Base-by-base conservation (phyloP, 139 green algal genomes). In the Tetraselmis striata region DNA sequence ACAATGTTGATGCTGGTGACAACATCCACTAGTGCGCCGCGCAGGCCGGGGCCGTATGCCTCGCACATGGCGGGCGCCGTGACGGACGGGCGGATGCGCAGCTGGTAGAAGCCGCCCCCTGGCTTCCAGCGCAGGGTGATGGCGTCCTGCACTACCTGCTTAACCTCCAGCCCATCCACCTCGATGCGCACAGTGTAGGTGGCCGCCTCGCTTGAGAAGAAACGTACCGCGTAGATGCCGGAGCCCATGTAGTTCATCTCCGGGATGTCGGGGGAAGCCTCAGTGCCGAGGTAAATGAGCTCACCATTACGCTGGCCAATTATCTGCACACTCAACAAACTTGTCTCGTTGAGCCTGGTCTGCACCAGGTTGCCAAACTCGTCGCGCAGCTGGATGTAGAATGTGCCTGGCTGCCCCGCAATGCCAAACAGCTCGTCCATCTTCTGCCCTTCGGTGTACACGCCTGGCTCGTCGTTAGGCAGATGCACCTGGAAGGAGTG, bases 361-460 rank as follows among this genome's bases (percentile, higher is more conserved):
- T 80, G 31, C 29, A 80, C 77, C 77, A 80, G 31, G 29, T 80
- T 80, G 31, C 77, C 77, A 18, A 28, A 80, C 27, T 31, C 29
- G 28, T 80, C 77, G n/a, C 77, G 77, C 77, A 80, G 77, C 77
- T 80, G 77, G 2, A 80, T 59, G 77, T 58, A 32, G 31, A 80
- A 80, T 23, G 31, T 28, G 32, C 77, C 32, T n/a, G 32, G 29
- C 24, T 59, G 77, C 24, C 77, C 77, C 24, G 77, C 77, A 2
- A 67, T 18, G 45, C 45, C 45, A 67, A 67, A 67, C 45, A 67
- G 45, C 45, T 67, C 45, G 18, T 67, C 45, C 45, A 67, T 25
- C 45, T 5, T 18, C 45, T 67, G 45, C 45, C 11, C 45, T 18
- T 67, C 45, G 45, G 45, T 67, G 45, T 67, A 67, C 45, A 18